These are phyloP conservation scores for Neofusicoccum umdonicola DNA, from an alignment of 2,329 filamentous ascomycete species.

Conservation along the genomic window DNA sequence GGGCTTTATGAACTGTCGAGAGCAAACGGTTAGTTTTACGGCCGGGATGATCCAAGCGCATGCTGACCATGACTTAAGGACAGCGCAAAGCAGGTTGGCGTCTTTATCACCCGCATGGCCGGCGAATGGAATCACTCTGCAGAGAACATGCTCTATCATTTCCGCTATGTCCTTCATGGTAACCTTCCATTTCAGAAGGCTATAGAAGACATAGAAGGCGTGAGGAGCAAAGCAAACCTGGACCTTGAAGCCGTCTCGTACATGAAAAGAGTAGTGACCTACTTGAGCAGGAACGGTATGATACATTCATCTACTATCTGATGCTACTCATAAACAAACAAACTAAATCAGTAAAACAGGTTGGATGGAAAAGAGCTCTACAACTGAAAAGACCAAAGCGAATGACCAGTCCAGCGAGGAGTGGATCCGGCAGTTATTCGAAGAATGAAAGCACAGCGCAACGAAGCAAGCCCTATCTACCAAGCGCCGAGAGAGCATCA, in stretches of 20 bases:
- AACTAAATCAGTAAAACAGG: neutral
- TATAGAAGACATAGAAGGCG: slow-evolving; percentile 21
- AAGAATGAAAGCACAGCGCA: neutral
- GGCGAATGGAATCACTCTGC: slow-evolving; percentile 36
- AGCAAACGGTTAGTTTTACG: neutral
- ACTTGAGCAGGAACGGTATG: neutral
- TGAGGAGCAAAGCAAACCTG: neutral
- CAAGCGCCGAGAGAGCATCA: too few relatives aligned
- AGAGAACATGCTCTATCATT: slow-evolving; percentile 32
- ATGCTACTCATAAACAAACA: too few relatives aligned
- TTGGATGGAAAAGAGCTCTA: neutral
- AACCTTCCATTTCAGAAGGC: slow-evolving; percentile 35
- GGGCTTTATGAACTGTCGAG: slow-evolving; percentile 30
- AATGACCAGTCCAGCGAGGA: too few relatives aligned
- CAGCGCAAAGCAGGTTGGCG: too few relatives aligned
- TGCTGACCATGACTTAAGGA: too few relatives aligned
- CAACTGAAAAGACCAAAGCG: neutral
- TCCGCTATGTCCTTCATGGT: slow-evolving; percentile 31
- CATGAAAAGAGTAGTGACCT: neutral
- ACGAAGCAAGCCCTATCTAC: too few relatives aligned
- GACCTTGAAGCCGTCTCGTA: neutral
- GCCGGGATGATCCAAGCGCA: neutral
- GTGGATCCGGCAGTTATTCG: neutral
- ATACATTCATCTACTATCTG: neutral
- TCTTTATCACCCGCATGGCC: slow-evolving; percentile 23